These are phyloP conservation scores for Lizanozyma gosingica DNA, from an alignment of 1,139 yeast species.

Conservation along the genomic window DNA sequence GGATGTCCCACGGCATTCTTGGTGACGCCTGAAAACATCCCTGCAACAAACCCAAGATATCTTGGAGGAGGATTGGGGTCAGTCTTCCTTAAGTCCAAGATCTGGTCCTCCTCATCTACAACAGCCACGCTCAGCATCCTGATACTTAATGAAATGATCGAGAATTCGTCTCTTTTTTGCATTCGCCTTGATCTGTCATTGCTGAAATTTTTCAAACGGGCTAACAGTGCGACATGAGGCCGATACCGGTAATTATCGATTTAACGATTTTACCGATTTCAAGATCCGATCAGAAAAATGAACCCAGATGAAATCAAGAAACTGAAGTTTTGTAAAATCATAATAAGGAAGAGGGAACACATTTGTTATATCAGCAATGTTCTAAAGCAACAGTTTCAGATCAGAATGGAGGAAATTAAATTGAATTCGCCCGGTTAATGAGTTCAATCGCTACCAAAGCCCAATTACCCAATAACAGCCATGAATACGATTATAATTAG, in stretches of 20 bases:
- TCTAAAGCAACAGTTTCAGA: no score
- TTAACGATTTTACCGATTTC: no score
- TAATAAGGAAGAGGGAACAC: no score
- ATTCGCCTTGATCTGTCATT: not conserved
- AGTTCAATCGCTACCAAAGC: no score
- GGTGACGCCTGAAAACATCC: conserved; percentile 77
- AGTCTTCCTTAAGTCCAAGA: conserved; percentile 7
- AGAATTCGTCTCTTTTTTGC: not conserved
- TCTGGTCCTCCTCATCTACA: conserved; percentile 19
- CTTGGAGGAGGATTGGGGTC: conserved; percentile 32
- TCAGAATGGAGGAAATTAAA: no score
- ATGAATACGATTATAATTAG: no score
- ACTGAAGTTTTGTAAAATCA: no score
- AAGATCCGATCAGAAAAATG: no score
- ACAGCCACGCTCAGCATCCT: conserved; percentile 20
- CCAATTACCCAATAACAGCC: no score
- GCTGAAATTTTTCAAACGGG: not conserved
- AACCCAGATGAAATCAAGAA: no score
- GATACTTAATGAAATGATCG: not conserved
- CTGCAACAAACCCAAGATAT: conserved; percentile 78
- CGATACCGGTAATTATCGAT: not conserved
- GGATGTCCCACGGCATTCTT: conserved; percentile 92
- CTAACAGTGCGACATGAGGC: not conserved
- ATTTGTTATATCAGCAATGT: no score
- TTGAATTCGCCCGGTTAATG: no score